Evolutionary conservation across 1,139 yeast species (phyloP).

Genomic region (Hanseniaspora uvarum): DNA sequence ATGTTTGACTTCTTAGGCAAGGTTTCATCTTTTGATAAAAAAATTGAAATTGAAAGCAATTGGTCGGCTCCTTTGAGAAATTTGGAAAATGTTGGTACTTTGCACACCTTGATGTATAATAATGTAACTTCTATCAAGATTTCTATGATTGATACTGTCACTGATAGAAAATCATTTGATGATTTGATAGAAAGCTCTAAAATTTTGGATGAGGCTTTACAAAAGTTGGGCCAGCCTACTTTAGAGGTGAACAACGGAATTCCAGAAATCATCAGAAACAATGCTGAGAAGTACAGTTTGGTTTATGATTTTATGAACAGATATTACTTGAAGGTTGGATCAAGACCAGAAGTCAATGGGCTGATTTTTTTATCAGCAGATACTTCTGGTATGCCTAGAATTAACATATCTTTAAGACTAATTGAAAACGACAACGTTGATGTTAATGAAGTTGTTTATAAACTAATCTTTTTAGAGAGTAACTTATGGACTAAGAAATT

Average conservation of each 20-base stretch:
- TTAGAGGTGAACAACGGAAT: slow-evolving; percentile 44
- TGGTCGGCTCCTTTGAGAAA: slow-evolving; percentile 19
- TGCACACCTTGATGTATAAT: slow-evolving; percentile 57
- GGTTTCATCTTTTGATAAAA: slow-evolving; percentile 27
- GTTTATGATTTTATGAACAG: slow-evolving; percentile 67
- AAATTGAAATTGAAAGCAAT: slow-evolving; percentile 21
- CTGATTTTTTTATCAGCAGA: slow-evolving; percentile 56
- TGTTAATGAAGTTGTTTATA: slow-evolving; percentile 48
- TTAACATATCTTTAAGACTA: slow-evolving; percentile 45
- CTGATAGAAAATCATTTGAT: slow-evolving; percentile 24
- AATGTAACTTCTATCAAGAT: slow-evolving; percentile 49
- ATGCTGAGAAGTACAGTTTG: slow-evolving; percentile 41
- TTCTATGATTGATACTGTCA: slow-evolving; percentile 29
- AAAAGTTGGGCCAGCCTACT: slow-evolving; percentile 37
- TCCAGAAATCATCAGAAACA: slow-evolving; percentile 41
- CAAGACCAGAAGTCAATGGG: slow-evolving; percentile 28
- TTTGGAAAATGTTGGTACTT: slow-evolving; percentile 41
- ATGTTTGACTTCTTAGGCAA: slow-evolving; percentile 41
- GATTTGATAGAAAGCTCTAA: slow-evolving; percentile 25
- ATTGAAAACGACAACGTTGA: slow-evolving; percentile 40
- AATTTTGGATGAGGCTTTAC: slow-evolving; percentile 30
- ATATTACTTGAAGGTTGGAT: slow-evolving; percentile 43
- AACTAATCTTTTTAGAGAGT: slow-evolving; percentile 56
- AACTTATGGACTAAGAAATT: slow-evolving; percentile 67
- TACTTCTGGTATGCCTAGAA: slow-evolving; percentile 62